Evolutionary conservation across 345 rosid species (phyloP).

Genomic region (Euphorbia tirucalli): DNA sequence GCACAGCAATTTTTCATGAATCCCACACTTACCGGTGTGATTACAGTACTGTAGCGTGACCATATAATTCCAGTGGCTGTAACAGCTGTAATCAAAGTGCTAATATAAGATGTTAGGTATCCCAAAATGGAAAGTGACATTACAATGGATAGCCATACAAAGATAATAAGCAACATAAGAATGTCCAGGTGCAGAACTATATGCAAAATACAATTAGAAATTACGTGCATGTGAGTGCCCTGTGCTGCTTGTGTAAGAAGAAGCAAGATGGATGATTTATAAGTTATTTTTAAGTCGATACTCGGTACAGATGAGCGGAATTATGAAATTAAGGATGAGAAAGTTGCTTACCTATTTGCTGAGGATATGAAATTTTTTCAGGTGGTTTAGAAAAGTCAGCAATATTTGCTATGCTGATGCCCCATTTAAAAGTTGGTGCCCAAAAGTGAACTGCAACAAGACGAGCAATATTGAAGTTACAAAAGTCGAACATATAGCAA

Average conservation of each 20-base stretch:
- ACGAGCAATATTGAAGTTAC: neutral
- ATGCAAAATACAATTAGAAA: neutral
- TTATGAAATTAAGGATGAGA: neutral
- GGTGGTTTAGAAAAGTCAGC: constrained; percentile 85
- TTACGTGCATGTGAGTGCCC: neutral
- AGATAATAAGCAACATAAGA: neutral
- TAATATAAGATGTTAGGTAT: neutral
- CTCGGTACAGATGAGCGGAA: neutral
- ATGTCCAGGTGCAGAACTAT: too few species aligned
- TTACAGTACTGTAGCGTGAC: constrained; percentile 84
- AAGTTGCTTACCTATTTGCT: constrained; percentile 55
- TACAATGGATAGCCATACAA: neutral
- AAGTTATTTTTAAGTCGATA: neutral
- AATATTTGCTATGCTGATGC: constrained; percentile 80
- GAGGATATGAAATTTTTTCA: constrained; percentile 84
- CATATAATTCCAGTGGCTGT: constrained; percentile 67
- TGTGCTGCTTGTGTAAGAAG: neutral
- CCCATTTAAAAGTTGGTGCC: constrained; percentile 97
- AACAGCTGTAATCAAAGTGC: constrained; percentile 53
- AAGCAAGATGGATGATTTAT: neutral
- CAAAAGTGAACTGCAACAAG: constrained; percentile 77
- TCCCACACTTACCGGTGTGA: constrained; percentile 67
- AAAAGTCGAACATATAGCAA: neutral
- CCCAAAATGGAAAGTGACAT: neutral
- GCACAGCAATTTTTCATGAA: neutral